Evolutionary conservation across 2,329 filamentous ascomycete species (phyloP).

Genomic region (Pseudogymnoascus verrucosus): DNA sequence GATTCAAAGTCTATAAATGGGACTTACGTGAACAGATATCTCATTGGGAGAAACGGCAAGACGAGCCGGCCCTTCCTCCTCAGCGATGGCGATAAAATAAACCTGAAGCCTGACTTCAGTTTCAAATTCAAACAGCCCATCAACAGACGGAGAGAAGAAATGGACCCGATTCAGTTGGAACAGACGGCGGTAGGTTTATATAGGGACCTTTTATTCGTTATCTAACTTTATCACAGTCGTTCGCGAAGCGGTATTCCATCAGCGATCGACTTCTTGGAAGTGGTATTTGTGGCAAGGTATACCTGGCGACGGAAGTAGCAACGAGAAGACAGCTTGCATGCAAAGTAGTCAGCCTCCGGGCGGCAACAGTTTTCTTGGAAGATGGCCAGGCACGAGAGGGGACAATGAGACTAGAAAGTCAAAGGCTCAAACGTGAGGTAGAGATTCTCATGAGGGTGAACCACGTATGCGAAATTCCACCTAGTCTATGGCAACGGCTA

Average conservation of each 20-base stretch:
- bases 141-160: background rate
- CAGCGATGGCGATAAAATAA: slow-evolving; percentile 42
- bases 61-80: slow-evolving; percentile 38
- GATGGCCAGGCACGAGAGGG: background rate
- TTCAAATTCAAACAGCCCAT: slow-evolving; percentile 29
- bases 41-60: slow-evolving; percentile 35
- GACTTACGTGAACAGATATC: slow-evolving; percentile 41
- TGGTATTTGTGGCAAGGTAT: slow-evolving; percentile 46
- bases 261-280: slow-evolving; percentile 43
- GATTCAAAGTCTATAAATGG: slow-evolving; percentile 48
- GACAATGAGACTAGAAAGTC: slow-evolving; percentile 19
- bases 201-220: background rate
- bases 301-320: slow-evolving; percentile 43
- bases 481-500: background rate
- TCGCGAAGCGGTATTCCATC: slow-evolving; percentile 41
- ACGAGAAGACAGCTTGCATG: slow-evolving; percentile 57
- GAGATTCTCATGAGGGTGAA: slow-evolving; percentile 45
- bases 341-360: slow-evolving; percentile 51
- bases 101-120: slow-evolving; percentile 30
- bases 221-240: slow-evolving; percentile 29
- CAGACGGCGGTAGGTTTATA: slow-evolving; percentile 29
- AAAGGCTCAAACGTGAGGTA: slow-evolving; percentile 40
- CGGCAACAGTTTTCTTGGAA: background rate
- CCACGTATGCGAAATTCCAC: slow-evolving; percentile 38
- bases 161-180: slow-evolving; percentile 26